Base-by-base conservation (phyloP, 805 yeast species). In the Zygotorulaspora florentina region DNA sequence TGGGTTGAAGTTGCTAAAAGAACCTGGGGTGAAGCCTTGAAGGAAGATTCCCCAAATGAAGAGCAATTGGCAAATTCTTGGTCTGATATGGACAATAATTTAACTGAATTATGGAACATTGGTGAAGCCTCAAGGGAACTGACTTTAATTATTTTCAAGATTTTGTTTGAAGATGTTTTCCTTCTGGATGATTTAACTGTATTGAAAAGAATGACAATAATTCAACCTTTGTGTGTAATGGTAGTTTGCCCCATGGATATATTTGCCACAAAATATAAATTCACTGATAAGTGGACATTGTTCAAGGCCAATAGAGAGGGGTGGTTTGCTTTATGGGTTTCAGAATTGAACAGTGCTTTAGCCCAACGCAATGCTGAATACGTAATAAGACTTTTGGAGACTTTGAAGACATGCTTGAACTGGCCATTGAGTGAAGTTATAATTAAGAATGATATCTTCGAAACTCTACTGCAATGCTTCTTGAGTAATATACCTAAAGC, bases 1-100 rank as follows among this genome's bases (percentile, higher is more conserved):
- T 90, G 98, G 97, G 96, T 87, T 0, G 83, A 86, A 35, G 72
- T 93, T 7, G 95, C 96, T 9, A 93, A 93, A 60, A 75, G 96
- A 46, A 75, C 81, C 26, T 93, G 99, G 99, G 96, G 97, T 13
- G 72, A 78, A 31, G 80, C 77, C 48, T 66, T 85, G n/a, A 73
- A 65, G 47, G 61, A 57, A 25, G 60, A 56, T 13, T 47, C 55
- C 9, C 60, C 62, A 16, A 33, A 55, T 6, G 64, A 59, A 34
- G 72, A 74, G 43, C 81, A 80, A 43, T 66, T 76, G 27, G 52
- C 69, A 9, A 79, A 76, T 48, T 85, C 95, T 16, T 93, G 99
- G 99, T 72, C 73, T 1, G 76, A 83, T 15, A 89, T 93, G 96
- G 99, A 93, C 58, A 68, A 73, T 12, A 83, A 83, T 54, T 70